Evolutionary conservation across 2,329 filamentous ascomycete genomes (phyloP).

Genomic region (Endoconidiophora polonica): DNA sequence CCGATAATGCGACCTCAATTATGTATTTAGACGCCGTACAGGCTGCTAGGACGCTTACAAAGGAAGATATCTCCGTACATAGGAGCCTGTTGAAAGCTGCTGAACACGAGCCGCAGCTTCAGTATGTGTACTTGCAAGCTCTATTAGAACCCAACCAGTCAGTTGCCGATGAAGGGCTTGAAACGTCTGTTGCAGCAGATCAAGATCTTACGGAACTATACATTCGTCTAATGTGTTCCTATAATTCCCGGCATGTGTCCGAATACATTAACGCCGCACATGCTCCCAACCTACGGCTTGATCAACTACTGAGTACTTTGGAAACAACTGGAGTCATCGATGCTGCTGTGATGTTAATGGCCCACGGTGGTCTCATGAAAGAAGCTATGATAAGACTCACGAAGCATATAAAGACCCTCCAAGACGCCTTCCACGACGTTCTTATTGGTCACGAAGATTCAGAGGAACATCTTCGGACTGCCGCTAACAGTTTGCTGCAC

Average conservation of each 20-base stretch:
- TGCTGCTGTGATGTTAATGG: slow-evolving; percentile 80
- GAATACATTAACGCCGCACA: slow-evolving; percentile 67
- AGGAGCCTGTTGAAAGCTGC: slow-evolving; percentile 42
- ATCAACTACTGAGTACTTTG: slow-evolving; percentile 68
- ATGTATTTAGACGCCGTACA: slow-evolving; percentile 47
- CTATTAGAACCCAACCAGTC: slow-evolving; percentile 46
- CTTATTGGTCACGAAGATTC: slow-evolving; percentile 43
- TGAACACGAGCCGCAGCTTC: slow-evolving; percentile 41
- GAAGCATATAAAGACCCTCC: slow-evolving; percentile 63
- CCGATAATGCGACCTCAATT: slow-evolving; percentile 47
- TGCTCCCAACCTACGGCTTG: slow-evolving; percentile 60
- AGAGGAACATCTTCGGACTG: slow-evolving; percentile 37
- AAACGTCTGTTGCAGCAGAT: slow-evolving; percentile 24
- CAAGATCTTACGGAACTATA: slow-evolving; percentile 64
- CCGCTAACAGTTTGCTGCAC: slow-evolving; percentile 56
- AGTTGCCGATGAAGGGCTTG: slow-evolving; percentile 14
- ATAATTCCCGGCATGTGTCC: slow-evolving; percentile 65
- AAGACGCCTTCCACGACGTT: slow-evolving; percentile 60
- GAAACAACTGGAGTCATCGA: slow-evolving; percentile 83
- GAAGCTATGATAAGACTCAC: slow-evolving; percentile 73
- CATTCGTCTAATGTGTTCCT: slow-evolving; percentile 79
- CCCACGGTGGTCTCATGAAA: slow-evolving; percentile 66
- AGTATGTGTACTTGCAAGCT: slow-evolving; percentile 60
- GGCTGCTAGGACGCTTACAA: slow-evolving; percentile 50
- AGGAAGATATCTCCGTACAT: slow-evolving; percentile 47